Base-by-base conservation (phyloP, 139 green algal species). In the Chlorella sp. region DNA sequence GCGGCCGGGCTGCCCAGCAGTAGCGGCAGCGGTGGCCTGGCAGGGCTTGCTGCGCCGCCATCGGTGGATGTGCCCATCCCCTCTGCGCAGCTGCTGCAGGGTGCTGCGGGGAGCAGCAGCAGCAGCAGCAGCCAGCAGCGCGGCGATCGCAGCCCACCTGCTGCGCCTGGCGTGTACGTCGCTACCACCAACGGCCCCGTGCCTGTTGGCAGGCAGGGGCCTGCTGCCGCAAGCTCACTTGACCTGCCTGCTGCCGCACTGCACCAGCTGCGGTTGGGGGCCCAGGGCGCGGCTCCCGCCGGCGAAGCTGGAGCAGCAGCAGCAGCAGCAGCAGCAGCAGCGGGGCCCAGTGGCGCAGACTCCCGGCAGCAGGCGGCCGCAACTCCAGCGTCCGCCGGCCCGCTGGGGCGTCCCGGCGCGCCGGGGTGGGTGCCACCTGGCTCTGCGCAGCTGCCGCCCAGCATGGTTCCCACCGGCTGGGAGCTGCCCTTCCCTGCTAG, bases 391-490 rank as follows among this genome's bases (percentile, higher is more conserved):
- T 28, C 63, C 15, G 76, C 36, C 60, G 25, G 4, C 11, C 12
- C 51, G 51, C 51, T 60, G 2, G 57, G 36, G 26, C 78, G 81
- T 16, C 36, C 56, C 18, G 63, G 55, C 32, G 78, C 47, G 62
- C 47, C 78, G 36, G 64, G 55, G 56, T 85, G 78, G 72, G 79
- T 87, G 74, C 70, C 79, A 57, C 89, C 82, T 21, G 51, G 62
- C 41, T 82, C 72, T 4, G 41, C 57, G 28, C 60, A 74, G 26
- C 81, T 94, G 64, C 88, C 88, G 12, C 87, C 86, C 36, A 90
- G 82, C 51, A 93, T 94, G 88, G 75, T 94, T 60, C 85, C 88
- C 41, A 84, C 90, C 74, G 91, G 91, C n/a, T 93, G 91, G 91
- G 91, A 94, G 86, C 88, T 93, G 68, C 91, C 89, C 39, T 90